Conservation (phyloP, 2,329 filamentous ascomycete genomes). For the Aspergillus unguis region DNA sequence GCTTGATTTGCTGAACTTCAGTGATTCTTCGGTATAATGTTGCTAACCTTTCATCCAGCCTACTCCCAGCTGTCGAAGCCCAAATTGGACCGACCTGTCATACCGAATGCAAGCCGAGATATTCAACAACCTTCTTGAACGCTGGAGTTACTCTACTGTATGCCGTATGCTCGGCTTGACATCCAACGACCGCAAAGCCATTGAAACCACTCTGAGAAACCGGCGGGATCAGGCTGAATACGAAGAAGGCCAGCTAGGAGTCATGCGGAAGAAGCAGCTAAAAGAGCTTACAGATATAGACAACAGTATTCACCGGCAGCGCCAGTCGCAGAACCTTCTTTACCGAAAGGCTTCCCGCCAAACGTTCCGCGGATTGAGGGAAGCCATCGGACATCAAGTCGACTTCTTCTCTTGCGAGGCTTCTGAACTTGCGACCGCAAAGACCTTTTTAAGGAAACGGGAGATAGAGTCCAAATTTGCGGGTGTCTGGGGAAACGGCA, state of each 20-base stretch:
- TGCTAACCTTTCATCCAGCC: background rate
- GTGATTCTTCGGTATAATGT: background rate
- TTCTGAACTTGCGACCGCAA: conserved; percentile 31
- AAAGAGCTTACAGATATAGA: conserved; percentile 31
- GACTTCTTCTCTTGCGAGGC: conserved; percentile 30
- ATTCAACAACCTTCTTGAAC: conserved; percentile 28
- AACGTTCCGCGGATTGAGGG: conserved; percentile 14
- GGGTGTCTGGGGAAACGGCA: conserved; percentile 33
- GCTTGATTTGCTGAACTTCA: background rate
- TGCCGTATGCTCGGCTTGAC: conserved; percentile 27
- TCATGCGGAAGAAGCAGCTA: conserved; percentile 38
- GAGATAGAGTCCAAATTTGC: conserved; percentile 28
- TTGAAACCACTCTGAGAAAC: conserved; percentile 16
- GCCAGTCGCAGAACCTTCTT: conserved; percentile 27
- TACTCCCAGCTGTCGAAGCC: conserved; percentile 7
- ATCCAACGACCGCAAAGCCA: conserved; percentile 19
- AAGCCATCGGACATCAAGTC: conserved; percentile 19
- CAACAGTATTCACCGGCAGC: conserved; percentile 25
- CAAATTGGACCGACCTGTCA: conserved; percentile 34
- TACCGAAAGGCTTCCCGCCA: conserved; percentile 26
- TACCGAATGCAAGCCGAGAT: conserved; percentile 36
- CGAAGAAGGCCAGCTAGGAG: conserved; percentile 28
- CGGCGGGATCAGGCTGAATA: conserved; percentile 26
- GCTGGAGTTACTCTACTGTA: conserved; percentile 20
- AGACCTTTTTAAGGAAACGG: conserved; percentile 29